Conservation (phyloP, 176 grass and related monocot species). For the Saccharum officinarum region DNA sequence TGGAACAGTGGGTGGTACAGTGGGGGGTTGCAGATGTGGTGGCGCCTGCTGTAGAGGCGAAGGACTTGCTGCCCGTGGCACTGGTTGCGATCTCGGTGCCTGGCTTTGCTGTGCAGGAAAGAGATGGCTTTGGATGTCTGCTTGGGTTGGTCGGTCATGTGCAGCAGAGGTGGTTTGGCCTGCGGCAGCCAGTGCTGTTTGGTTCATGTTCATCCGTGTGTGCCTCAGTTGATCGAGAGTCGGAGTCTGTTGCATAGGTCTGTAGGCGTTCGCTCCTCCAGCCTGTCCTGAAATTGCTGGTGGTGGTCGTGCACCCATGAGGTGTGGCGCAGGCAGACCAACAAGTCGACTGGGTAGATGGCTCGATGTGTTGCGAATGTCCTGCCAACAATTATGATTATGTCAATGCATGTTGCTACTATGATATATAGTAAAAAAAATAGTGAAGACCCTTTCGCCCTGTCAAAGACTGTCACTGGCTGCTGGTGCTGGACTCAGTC, state of each 20-base stretch:
- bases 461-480: neutral
- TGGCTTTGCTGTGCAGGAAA: conserved; percentile 25
- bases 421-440: conserved; percentile 16
- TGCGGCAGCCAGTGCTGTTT: neutral
- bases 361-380: conserved; percentile 28
- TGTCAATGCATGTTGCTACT: conserved; percentile 21
- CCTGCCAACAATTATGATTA: conserved; percentile 43
- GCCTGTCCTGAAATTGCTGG: conserved; percentile 28
- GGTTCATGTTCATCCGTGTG: conserved; percentile 6
- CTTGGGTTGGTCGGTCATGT: neutral
- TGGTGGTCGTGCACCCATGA: conserved; percentile 5
- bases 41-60: neutral
- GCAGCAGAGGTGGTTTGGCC: neutral
- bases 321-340: conserved; percentile 30
- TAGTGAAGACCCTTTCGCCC: neutral
- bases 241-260: conserved; percentile 25
- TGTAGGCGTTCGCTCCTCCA: conserved; percentile 43
- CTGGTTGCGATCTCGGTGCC: neutral
- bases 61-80: conserved; percentile 12
- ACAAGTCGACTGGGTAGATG: conserved; percentile 11
- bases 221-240: conserved; percentile 11
- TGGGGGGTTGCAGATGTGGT: neutral
- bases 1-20: neutral
- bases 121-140: conserved; percentile 10
- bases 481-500: conserved; percentile 2